phyloP scores from a whole-genome alignment of 345 rosid species.

The Acer campestre region DNA sequence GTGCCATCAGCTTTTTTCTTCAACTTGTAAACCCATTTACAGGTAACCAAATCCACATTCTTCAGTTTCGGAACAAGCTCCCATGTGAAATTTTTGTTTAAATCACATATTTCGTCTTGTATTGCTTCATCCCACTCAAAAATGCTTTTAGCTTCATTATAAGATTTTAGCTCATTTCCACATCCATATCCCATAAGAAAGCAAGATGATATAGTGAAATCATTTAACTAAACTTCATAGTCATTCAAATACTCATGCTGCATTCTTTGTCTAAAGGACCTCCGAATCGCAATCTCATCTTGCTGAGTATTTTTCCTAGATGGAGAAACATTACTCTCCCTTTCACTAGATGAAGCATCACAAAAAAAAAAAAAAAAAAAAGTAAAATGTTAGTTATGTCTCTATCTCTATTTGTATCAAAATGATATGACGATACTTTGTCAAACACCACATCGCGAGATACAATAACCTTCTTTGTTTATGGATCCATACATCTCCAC shows the following conservation, averaged over 20 bases:
- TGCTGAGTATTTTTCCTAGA: background rate
- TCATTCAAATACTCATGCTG: background rate
- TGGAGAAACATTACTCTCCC: background rate
- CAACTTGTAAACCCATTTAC: conserved; percentile 8
- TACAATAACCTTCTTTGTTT: conserved; percentile 1
- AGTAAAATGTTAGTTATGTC: background rate
- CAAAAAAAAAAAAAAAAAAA: background rate
- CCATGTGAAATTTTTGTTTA: background rate
- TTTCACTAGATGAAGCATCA: background rate
- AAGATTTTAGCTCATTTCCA: too few relatives aligned
- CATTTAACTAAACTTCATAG: background rate
- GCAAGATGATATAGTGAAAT: background rate
- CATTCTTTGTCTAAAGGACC: background rate
- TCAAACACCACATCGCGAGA: conserved; percentile 26
- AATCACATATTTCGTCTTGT: background rate
- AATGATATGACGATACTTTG: conserved; percentile 15
- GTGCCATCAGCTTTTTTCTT: background rate
- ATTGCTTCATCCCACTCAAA: background rate
- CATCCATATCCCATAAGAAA: too few relatives aligned
- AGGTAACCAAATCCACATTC: background rate
- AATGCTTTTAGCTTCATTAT: background rate
- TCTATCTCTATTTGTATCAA: background rate
- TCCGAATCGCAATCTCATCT: background rate
- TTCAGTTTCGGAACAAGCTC: conserved; percentile 2
- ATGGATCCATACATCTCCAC: conserved; percentile 25